phyloP scores from a whole-genome alignment of 345 rosid species.

The Theobroma cacao region DNA sequence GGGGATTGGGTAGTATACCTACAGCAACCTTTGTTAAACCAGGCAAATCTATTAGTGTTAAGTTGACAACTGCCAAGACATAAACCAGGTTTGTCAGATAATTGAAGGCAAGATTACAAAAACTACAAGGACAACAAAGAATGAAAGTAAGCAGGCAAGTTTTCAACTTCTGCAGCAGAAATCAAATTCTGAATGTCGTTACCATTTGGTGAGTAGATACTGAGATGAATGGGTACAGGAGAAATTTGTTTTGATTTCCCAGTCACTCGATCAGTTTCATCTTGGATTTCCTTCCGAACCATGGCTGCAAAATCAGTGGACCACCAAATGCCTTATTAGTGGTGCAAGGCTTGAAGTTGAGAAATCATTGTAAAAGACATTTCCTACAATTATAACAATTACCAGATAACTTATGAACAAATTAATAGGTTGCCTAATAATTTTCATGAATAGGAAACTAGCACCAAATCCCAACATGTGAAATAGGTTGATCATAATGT shows the following conservation, averaged over 20 bases:
- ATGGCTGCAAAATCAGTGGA: no score
- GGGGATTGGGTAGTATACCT: slow-evolving; percentile 41
- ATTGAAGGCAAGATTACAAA: not conserved
- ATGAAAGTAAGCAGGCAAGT: not conserved
- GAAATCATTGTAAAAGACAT: not conserved
- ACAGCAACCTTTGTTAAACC: slow-evolving; percentile 95
- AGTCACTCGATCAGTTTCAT: slow-evolving; percentile 89
- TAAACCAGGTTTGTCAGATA: not conserved
- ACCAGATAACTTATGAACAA: slow-evolving; percentile 1
- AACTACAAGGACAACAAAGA: not conserved
- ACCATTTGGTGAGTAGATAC: slow-evolving; percentile 92
- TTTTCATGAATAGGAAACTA: not conserved
- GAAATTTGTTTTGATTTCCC: slow-evolving; percentile 89
- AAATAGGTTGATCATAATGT: not conserved
- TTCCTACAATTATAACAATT: not conserved
- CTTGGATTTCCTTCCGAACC: slow-evolving; percentile 88
- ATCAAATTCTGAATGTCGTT: not conserved
- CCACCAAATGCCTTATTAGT: no score
- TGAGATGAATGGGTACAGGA: slow-evolving; percentile 91
- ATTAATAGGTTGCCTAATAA: not conserved
- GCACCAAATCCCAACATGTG: not conserved
- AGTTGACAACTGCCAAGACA: slow-evolving; percentile 81
- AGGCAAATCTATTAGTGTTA: slow-evolving; percentile 89
- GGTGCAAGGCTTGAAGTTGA: not conserved
- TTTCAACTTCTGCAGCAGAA: not conserved